These are phyloP conservation scores for Brettanomyces sp. DNA, from an alignment of 805 yeast genomes.

Conservation along the genomic window DNA sequence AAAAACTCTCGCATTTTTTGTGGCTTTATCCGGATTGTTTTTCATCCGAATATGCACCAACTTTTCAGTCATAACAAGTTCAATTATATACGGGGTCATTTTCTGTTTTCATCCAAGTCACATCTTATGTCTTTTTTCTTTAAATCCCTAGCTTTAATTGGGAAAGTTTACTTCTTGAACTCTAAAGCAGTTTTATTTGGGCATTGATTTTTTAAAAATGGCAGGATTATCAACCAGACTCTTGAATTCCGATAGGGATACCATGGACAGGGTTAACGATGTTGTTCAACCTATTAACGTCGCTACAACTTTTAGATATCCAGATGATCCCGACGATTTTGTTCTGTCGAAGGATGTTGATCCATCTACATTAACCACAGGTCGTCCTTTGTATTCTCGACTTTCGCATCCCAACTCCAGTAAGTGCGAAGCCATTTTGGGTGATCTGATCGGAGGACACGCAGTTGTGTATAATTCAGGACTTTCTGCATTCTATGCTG, in stretches of 20 bases:
- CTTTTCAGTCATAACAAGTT: too few relatives aligned
- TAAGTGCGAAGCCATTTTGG: slow-evolving; percentile 58
- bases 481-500: slow-evolving; percentile 70
- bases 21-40: too few relatives aligned
- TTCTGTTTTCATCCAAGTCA: too few relatives aligned
- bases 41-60: too few relatives aligned
- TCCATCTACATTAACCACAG: slow-evolving; percentile 13
- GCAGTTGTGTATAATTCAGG: slow-evolving; percentile 73
- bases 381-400: slow-evolving; percentile 55
- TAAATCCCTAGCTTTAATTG: too few relatives aligned
- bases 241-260: slow-evolving; percentile 65
- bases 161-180: too few relatives aligned
- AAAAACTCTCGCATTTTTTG: too few relatives aligned
- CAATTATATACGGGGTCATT: too few relatives aligned
- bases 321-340: slow-evolving; percentile 47
- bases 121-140: too few relatives aligned
- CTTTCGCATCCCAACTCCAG: slow-evolving; percentile 63
- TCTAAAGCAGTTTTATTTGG: too few relatives aligned
- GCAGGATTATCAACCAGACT: slow-evolving; percentile 42
- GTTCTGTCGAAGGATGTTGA: slow-evolving; percentile 31
- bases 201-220: slow-evolving; percentile 17
- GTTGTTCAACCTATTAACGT: slow-evolving; percentile 77
- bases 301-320: slow-evolving; percentile 68
- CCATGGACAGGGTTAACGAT: slow-evolving; percentile 45
- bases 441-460: slow-evolving; percentile 50